Percentiles rank a stretch among this genome's conserved stretches.
Evolutionary conservation across 192 early-diverging fungal species (phyloP).

Genomic region (Allomyces arbusculus): DNA sequence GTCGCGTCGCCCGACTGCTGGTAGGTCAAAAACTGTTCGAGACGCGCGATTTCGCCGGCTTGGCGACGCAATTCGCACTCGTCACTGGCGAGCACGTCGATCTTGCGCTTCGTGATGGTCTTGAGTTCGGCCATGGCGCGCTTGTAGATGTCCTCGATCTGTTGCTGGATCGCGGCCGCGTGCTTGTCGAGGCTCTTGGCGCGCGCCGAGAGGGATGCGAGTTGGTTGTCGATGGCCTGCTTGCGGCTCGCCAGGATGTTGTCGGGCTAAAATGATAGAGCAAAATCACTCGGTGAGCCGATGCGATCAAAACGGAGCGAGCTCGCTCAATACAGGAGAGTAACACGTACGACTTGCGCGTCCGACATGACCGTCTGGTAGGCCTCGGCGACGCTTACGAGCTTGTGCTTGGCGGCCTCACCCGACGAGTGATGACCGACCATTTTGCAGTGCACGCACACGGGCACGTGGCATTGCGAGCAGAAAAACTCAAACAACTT

Average conservation of each 20-base stretch:
- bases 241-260: slow-evolving; percentile 21
- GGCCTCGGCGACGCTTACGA: slow-evolving; percentile 30
- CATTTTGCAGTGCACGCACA: slow-evolving; percentile 42
- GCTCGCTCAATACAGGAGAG: too few species aligned
- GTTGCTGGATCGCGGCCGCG: slow-evolving; percentile 16
- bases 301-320: too few species aligned
- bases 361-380: slow-evolving; percentile 30
- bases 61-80: slow-evolving; percentile 33
- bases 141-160: slow-evolving; percentile 33
- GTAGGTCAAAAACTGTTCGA: slow-evolving; percentile 36
- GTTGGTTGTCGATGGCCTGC: slow-evolving; percentile 28
- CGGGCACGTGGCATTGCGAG: slow-evolving; percentile 37
- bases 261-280: slow-evolving; percentile 16
- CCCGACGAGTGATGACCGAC: slow-evolving; percentile 35
- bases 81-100: slow-evolving; percentile 33
- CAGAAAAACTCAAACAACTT: slow-evolving; percentile 39
- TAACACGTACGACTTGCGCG: slow-evolving; percentile 17
- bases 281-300: neutral
- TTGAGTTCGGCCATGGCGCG: slow-evolving; percentile 21
- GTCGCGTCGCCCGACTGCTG: slow-evolving; percentile 33
- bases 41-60: slow-evolving; percentile 24
- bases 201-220: slow-evolving; percentile 22
- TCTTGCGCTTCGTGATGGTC: slow-evolving; percentile 20
- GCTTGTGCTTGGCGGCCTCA: slow-evolving; percentile 32
- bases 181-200: slow-evolving; percentile 32